phyloP scores from a whole-genome alignment of 2,329 filamentous ascomycete species.

The Fusarium cyanostomum region DNA sequence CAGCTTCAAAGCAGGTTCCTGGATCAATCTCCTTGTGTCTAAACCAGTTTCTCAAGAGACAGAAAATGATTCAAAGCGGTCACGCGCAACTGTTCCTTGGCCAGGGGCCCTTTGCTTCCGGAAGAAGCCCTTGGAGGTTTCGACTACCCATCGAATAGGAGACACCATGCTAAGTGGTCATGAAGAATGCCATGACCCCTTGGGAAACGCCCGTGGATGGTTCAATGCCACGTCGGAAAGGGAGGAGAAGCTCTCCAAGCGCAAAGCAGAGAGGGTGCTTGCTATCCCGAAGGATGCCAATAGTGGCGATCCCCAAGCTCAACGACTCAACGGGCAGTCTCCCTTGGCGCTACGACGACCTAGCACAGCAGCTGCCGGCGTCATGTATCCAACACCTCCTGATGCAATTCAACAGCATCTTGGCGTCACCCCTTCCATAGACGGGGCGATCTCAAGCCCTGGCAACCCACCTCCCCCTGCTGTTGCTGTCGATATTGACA shows the following conservation, averaged over 20 bases:
- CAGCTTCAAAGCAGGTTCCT: constrained; percentile 55
- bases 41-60: constrained; percentile 55
- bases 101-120: constrained; percentile 64
- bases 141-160: constrained; percentile 52
- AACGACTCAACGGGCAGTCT: constrained; percentile 60
- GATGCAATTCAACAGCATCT: constrained; percentile 67
- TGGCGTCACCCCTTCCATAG: constrained; percentile 65
- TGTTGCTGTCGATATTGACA: constrained; percentile 46
- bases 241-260: constrained; percentile 58
- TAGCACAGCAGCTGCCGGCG: constrained; percentile 58
- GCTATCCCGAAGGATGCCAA: constrained; percentile 53
- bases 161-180: constrained; percentile 51
- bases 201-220: constrained; percentile 61
- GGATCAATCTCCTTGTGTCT: constrained; percentile 62
- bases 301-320: constrained; percentile 54
- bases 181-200: constrained; percentile 58
- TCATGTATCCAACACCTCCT: constrained; percentile 77
- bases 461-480: constrained; percentile 52
- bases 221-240: constrained; percentile 55
- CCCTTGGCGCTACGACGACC: constrained; percentile 61
- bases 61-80: constrained; percentile 54
- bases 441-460: constrained; percentile 65
- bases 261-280: constrained; percentile 61
- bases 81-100: constrained; percentile 61
- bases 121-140: constrained; percentile 55